These are phyloP conservation scores for Solanum appendiculatum DNA, from an alignment of 257 asterid species.

Conservation along the genomic window DNA sequence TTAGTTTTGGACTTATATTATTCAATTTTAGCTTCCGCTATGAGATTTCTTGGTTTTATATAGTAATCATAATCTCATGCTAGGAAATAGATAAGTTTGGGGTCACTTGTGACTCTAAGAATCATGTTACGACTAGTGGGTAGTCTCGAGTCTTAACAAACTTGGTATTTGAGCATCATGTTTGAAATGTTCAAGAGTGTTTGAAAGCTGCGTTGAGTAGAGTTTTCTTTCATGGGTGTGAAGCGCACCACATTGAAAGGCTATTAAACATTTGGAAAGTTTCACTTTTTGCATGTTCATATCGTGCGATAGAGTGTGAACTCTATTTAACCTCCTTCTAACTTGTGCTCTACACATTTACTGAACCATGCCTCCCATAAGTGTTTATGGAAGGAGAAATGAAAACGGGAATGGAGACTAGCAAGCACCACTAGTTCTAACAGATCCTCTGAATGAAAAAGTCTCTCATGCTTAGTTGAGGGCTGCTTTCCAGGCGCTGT, in stretches of 20 bases:
- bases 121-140: neutral
- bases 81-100: rapidly evolving
- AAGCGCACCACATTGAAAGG: neutral
- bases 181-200: neutral
- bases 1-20: neutral
- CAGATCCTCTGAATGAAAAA: neutral
- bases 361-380: neutral
- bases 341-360: neutral
- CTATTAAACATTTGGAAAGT: too few relatives aligned
- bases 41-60: neutral
- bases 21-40: neutral
- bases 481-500: neutral
- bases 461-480: neutral
- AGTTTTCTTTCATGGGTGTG: neutral
- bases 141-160: neutral
- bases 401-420: neutral
- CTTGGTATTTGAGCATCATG: neutral
- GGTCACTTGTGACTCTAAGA: neutral
- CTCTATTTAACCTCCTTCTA: neutral
- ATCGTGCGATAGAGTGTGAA: neutral
- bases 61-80: neutral
- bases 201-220: neutral
- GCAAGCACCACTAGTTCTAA: neutral
- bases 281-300: neutral
- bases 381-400: neutral